Percentiles rank a stretch among this genome's conserved stretches.
Conservation (phyloP, 768 basidiomycete species). For the Hygrocybe coccinea region DNA sequence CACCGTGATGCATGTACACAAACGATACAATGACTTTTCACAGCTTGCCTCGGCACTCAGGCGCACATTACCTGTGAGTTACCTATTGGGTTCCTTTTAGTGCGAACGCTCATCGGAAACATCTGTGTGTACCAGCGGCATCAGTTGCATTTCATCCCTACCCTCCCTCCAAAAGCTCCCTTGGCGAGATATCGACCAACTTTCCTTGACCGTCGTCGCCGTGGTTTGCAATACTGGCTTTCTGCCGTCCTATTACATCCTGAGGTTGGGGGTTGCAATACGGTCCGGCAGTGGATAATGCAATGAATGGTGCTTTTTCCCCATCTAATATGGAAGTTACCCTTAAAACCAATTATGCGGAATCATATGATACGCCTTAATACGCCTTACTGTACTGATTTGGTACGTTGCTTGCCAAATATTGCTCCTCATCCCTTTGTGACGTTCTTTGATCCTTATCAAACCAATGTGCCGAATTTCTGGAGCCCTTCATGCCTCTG, state of each 20-base stretch:
- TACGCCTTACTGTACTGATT: no score
- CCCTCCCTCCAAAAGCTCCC: constrained; percentile 65
- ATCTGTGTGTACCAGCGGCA: constrained; percentile 32
- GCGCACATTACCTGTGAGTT: constrained; percentile 49
- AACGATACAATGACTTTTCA: constrained; percentile 64
- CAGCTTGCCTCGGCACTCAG: constrained; percentile 46
- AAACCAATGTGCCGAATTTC: no score
- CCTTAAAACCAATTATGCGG: no score
- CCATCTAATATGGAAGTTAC: no score
- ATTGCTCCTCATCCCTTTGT: no score
- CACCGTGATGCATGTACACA: constrained; percentile 59
- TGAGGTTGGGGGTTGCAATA: constrained; percentile 59
- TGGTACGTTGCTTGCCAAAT: no score
- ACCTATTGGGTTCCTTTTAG: neutral
- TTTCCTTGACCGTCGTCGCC: constrained; percentile 61
- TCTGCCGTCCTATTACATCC: constrained; percentile 61
- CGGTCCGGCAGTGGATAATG: constrained; percentile 61
- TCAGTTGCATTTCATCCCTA: constrained; percentile 46
- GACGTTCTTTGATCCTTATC: no score
- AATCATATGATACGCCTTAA: no score
- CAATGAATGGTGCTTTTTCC: constrained; percentile 24
- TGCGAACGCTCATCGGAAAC: neutral
- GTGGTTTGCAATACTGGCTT: constrained; percentile 63
- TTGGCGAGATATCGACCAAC: constrained; percentile 61
- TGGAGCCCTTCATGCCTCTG: no score